These are phyloP conservation scores for Tilletia caries DNA, from an alignment of 1,284 basidiomycete species.

Conservation along the genomic window DNA sequence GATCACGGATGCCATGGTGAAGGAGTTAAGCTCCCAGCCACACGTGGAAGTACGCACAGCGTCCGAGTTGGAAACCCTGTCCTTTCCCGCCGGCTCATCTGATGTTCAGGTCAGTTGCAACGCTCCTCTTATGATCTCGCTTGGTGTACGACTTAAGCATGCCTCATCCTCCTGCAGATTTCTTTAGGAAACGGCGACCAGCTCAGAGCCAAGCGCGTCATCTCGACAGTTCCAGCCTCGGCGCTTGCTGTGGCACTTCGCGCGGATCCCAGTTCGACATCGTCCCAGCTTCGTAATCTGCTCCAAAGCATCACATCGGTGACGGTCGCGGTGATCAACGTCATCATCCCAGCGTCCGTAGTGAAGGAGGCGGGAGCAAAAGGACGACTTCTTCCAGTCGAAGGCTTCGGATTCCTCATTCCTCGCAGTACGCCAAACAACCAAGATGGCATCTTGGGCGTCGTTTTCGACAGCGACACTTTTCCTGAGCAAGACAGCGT, in stretches of 20 bases:
- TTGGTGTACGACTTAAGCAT: no score
- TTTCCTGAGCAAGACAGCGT: slow-evolving; percentile 46
- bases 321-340: slow-evolving; percentile 45
- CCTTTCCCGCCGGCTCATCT: background rate
- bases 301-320: slow-evolving; percentile 50
- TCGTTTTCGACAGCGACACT: slow-evolving; percentile 64
- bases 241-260: slow-evolving; percentile 29
- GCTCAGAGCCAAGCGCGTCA: slow-evolving; percentile 30
- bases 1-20: slow-evolving; percentile 64
- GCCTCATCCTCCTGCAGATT: background rate
- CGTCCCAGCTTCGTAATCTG: slow-evolving; percentile 12
- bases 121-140: background rate
- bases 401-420: slow-evolving; percentile 90
- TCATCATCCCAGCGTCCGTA: slow-evolving; percentile 31
- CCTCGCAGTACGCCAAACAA: slow-evolving; percentile 68
- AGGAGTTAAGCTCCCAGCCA: slow-evolving; percentile 57
- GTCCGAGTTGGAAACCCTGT: slow-evolving; percentile 55
- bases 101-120: background rate
- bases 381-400: slow-evolving; percentile 66
- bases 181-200: slow-evolving; percentile 10
- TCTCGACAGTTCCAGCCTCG: slow-evolving; percentile 55
- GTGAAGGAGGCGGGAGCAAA: slow-evolving; percentile 21
- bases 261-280: slow-evolving; percentile 33
- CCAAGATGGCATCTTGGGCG: slow-evolving; percentile 55
- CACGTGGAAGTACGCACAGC: slow-evolving; percentile 65